phyloP scores from a whole-genome alignment of 768 basidiomycete species.

The Tricholoma bakamatsutake region DNA sequence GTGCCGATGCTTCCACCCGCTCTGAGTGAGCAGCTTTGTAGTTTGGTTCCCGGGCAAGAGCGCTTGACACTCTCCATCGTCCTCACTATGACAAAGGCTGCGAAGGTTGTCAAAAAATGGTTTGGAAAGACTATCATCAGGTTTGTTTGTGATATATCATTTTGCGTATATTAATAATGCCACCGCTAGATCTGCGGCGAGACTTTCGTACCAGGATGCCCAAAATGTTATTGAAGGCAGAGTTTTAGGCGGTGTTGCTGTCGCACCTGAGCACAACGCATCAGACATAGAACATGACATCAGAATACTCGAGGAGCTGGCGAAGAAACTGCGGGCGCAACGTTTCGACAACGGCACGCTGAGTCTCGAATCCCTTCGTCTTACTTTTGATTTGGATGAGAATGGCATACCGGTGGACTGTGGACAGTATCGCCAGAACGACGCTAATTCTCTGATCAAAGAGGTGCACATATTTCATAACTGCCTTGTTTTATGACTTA shows the following conservation, averaged over 20 bases:
- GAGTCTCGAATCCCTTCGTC: constrained; percentile 57
- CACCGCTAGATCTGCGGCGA: constrained; percentile 69
- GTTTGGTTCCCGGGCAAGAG: constrained; percentile 81
- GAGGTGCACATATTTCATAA: constrained; percentile 52
- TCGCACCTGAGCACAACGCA: constrained; percentile 52
- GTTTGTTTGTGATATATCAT: constrained; percentile 33
- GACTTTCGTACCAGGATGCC: constrained; percentile 77
- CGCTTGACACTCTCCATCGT: constrained; percentile 87
- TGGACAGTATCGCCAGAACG: constrained; percentile 50
- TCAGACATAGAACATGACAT: constrained; percentile 73
- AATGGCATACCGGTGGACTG: constrained; percentile 79
- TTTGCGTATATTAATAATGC: constrained; percentile 3
- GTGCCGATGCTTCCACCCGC: constrained; percentile 96
- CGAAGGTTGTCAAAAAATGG: constrained; percentile 80
- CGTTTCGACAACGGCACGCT: constrained; percentile 82
- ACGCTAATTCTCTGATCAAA: constrained; percentile 81
- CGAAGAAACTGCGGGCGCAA: constrained; percentile 62
- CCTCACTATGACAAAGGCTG: constrained; percentile 83
- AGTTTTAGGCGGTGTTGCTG: constrained; percentile 43
- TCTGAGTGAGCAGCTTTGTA: constrained; percentile 91
- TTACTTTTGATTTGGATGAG: constrained; percentile 78
- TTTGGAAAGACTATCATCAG: constrained; percentile 91
- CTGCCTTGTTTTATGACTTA: neutral
- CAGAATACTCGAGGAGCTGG: constrained; percentile 57
- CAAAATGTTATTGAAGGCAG: constrained; percentile 79